Evolutionary conservation across 2,329 filamentous ascomycete genomes (phyloP), one percentile per base, ranked within the genome.

Genomic region (Samsoniella hepiali): DNA sequence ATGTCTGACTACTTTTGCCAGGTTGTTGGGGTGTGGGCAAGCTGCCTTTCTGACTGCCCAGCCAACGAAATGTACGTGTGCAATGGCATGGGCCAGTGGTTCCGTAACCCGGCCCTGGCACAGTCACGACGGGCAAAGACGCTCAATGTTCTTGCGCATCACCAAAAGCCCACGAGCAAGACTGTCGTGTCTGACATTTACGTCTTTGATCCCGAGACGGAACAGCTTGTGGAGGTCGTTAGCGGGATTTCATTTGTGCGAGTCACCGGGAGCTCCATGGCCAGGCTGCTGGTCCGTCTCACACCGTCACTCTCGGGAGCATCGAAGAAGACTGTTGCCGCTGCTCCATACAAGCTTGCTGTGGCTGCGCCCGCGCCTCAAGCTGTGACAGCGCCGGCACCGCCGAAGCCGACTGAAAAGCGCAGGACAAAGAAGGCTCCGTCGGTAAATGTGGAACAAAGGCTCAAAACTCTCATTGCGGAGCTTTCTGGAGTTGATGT

Each of bases 21-120:
- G 64, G 70, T 77, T 0, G 74, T 56, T 17, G 76, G 77, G 3
- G 69, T 79, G 2, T 77, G 65, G 57, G 69, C 73, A 7, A 79
- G 78, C 40, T 42, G 40, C 40, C 7, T 42, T 9, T 65, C 69
- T 66, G 63, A 73, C 40, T 78, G 74, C 70, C 69, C 0, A 69
- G 75, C 8, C 6, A 5, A 11, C 17, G 73, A 74, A 34, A 73
- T 78, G 40, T 79, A 67, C 68, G 67, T 79, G 27, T 68, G 71
- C 6, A 71, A 65, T 11, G 68, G 72, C 1, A 67, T 72, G 45
- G 74, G 76, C 11, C 50, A 63, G 22, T 74, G 67, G 71, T 71
- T 78, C 6, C 72, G 75, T 5, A 68, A 70, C 1, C 74, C 75
- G 4, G 65, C 58, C 17, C 13, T 68, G 3, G 13, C 51, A 3